Evolutionary conservation across 2,329 filamentous ascomycete species (phyloP).

Genomic region (Ilyonectria sp.): DNA sequence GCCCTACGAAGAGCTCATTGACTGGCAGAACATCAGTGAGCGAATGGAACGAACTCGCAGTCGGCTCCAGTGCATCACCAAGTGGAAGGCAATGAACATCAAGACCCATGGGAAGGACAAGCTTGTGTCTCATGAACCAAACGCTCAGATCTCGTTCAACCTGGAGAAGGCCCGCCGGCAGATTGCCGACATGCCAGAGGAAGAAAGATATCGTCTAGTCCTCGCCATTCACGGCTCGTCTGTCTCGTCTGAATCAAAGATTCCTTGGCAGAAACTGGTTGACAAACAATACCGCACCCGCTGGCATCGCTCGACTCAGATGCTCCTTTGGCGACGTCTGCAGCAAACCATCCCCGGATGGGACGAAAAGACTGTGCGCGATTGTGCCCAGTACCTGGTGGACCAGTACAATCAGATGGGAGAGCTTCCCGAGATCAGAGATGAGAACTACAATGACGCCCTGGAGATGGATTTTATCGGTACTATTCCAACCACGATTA

Average conservation of each 20-base stretch:
- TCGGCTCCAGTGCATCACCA: conserved; percentile 77
- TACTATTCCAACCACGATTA: conserved; percentile 36
- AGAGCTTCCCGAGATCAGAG: conserved; percentile 52
- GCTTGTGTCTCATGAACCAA: conserved; percentile 51
- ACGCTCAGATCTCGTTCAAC: conserved; percentile 57
- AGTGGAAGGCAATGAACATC: conserved; percentile 71
- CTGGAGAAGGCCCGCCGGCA: conserved; percentile 61
- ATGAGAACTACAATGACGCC: conserved; percentile 49
- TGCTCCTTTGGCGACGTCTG: conserved; percentile 58
- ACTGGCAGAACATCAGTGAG: conserved; percentile 76
- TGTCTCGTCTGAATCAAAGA: conserved; percentile 60
- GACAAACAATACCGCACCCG: conserved; percentile 57
- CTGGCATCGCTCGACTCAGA: conserved; percentile 56
- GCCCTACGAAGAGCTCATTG: conserved; percentile 68
- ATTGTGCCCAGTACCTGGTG: conserved; percentile 55
- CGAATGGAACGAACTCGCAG: conserved; percentile 74
- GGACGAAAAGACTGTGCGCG: conserved; percentile 51
- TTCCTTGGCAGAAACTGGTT: conserved; percentile 65
- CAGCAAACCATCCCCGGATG: conserved; percentile 53
- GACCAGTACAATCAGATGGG: conserved; percentile 53
- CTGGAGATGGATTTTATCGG: conserved; percentile 53
- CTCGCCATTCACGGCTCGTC: conserved; percentile 59
- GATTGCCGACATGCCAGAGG: conserved; percentile 58
- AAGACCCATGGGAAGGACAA: conserved; percentile 53
- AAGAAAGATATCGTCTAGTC: conserved; percentile 62